phyloP scores from a whole-genome alignment of 176 grass and related monocot species.

The Paspalum notatum region DNA sequence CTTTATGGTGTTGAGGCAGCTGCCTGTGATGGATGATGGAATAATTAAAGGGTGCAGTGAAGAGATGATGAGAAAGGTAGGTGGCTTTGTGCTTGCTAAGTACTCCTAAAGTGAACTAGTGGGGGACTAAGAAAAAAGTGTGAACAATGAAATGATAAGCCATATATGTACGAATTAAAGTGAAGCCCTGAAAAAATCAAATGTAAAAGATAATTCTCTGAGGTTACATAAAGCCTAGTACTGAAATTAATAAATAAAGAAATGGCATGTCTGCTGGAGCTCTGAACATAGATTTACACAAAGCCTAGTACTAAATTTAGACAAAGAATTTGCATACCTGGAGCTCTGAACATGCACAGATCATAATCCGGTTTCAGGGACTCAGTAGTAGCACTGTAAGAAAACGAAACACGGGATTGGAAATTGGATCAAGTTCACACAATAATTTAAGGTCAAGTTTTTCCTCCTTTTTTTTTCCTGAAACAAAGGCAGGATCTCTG shows the following conservation, averaged over 20 bases:
- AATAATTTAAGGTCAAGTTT: neutral
- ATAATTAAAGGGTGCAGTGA: conserved; percentile 47
- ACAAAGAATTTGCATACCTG: neutral
- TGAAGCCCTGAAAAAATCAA: neutral
- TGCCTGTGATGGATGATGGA: conserved; percentile 39
- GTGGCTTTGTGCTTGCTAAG: conserved; percentile 58
- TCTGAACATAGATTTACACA: too few relatives aligned
- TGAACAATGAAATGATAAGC: conserved; percentile 36
- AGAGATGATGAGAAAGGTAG: conserved; percentile 56
- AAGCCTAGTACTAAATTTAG: neutral
- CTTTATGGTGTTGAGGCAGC: conserved; percentile 55
- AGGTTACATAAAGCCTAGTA: conserved; percentile 3
- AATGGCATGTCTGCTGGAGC: too few relatives aligned
- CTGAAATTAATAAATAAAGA: too few relatives aligned
- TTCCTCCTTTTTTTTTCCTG: neutral
- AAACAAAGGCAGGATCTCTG: conserved; percentile 2
- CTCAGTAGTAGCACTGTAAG: neutral
- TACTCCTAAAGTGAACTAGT: conserved; percentile 56
- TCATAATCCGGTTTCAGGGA: conserved; percentile 5
- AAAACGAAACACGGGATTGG: neutral
- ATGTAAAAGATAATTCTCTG: conserved; percentile 6
- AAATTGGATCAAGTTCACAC: neutral
- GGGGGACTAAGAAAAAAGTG: conserved; percentile 45
- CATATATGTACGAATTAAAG: conserved; percentile 4
- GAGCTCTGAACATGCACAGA: neutral